A percentile compares a stretch with the other conserved stretches of the same genome.
Conservation (phyloP, 1,284 basidiomycete species). For the Spongiforma sp. region DNA sequence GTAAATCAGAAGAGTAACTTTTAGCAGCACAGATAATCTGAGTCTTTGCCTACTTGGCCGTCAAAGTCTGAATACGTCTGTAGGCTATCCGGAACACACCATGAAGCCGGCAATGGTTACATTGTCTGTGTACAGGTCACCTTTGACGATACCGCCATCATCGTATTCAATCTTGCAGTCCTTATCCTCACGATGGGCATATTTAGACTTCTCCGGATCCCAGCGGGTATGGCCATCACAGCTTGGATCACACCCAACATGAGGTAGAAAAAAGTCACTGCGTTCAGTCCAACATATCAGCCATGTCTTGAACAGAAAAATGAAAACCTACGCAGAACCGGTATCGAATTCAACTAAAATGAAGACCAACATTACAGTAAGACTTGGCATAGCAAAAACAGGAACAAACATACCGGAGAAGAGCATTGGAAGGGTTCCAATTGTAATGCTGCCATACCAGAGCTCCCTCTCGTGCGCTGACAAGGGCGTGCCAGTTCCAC, state of each 20-base stretch:
- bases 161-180: neutral
- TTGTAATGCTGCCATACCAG: neutral
- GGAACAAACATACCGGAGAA: neutral
- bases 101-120: neutral
- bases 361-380: neutral
- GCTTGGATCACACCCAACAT: neutral
- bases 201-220: neutral
- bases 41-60: too few species aligned
- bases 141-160: neutral
- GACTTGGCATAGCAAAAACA: neutral
- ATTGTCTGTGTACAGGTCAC: neutral
- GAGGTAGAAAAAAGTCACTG: neutral
- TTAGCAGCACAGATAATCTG: too few species aligned
- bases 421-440: too few species aligned
- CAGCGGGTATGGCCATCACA: neutral
- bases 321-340: neutral
- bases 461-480: neutral
- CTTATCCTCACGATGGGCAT: neutral
- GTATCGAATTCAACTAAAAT: neutral
- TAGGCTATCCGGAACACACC: neutral
- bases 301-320: neutral
- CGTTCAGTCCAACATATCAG: neutral
- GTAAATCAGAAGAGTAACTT: too few species aligned
- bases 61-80: too few species aligned
- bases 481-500: neutral